Base-by-base conservation (phyloP, 768 basidiomycete species). In the Strobilomyces dryophilus region DNA sequence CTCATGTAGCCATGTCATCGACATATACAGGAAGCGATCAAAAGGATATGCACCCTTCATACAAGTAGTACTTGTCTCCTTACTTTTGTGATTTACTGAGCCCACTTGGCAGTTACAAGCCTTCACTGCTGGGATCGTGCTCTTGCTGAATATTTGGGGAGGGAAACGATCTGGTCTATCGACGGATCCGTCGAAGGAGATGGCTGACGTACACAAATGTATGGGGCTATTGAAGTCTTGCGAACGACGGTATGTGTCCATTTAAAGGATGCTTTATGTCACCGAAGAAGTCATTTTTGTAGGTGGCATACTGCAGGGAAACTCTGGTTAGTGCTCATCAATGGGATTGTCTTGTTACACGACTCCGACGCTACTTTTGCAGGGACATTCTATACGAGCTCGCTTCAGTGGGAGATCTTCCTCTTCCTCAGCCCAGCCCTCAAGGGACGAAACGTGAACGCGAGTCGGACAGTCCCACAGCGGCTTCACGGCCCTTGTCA, bases 301-400 rank as follows among this genome's bases (percentile, higher is more conserved):
- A 79, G 78, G 48, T 80, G 74, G 76, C 77, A 79, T 50, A 68
- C 74, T 2, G 68, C 77, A 2, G 79, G 79, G 15, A 68, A 78
- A 48, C 60, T 81, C 41, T 78, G 79, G 79, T 81, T 47, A 45
- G 76, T 63, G 35, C 32, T 18, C 24, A 37, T 44, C 24, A 8
- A 14, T 8, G 2, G 14, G 18, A 27, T 37, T 9, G 20, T 29
- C 29, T 39, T n/a, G 27, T 21, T 17, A 8, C 21, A 21, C 14
- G 18, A 24, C 24, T 18, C 35, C n/a, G 2, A n/a, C 47, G 26
- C 1, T 14, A 24, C 1, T 5, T 40, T 47, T 11, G 11, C 54
- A 87, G 87, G 85, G 85, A 88, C 59, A 79, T 89, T 39, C 68
- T 89, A 18, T 87, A 81, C 57, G 85, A 89, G 57, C 73, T 89